Percentiles rank a stretch among this genome's conserved stretches.
Conservation (phyloP, 495 filamentous ascomycete species). For the Talaromyces trachyspermus region DNA sequence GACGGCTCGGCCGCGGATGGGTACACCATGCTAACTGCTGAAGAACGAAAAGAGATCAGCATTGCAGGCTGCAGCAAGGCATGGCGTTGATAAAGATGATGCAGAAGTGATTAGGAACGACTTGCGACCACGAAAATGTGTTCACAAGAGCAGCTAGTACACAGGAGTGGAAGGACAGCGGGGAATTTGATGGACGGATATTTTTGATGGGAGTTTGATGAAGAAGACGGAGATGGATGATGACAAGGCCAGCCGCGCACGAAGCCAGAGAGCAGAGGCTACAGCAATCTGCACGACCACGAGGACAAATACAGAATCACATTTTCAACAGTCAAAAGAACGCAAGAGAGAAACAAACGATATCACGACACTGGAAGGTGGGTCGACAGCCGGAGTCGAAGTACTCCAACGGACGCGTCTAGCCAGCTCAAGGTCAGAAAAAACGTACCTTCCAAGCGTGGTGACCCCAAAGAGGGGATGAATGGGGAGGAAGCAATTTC, state of each 20-base stretch:
- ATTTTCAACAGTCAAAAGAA: conserved; percentile 12
- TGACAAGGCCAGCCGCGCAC: conserved; percentile 14
- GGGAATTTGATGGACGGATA: conserved; percentile 30
- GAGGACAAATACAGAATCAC: conserved; percentile 16
- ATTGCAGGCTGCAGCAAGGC: conserved; percentile 32
- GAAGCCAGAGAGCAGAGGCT: conserved; percentile 10
- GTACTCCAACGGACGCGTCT: conserved; percentile 34
- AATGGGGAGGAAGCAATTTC: conserved; percentile 16
- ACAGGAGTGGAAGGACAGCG: conserved; percentile 23
- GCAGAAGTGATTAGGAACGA: conserved; percentile 17
- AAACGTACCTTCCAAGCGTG: conserved; percentile 46
- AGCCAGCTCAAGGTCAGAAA: conserved; percentile 21
- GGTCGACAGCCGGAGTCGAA: conserved; percentile 41
- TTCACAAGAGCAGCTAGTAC: conserved; percentile 19
- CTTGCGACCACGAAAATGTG: conserved; percentile 30
- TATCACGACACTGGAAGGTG: conserved; percentile 17
- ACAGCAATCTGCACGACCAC: conserved; percentile 10
- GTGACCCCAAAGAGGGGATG: conserved; percentile 39
- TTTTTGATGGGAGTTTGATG: conserved; percentile 41
- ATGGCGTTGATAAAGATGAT: conserved; percentile 13
- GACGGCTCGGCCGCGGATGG: conserved; percentile 38
- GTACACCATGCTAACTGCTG: conserved; percentile 48
- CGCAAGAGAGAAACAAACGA: conserved; percentile 5
- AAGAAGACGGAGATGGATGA: conserved; percentile 25
- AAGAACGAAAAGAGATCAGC: conserved; percentile 34